Base-by-base conservation (phyloP, 805 yeast genomes). In the Lachancea cidri region DNA sequence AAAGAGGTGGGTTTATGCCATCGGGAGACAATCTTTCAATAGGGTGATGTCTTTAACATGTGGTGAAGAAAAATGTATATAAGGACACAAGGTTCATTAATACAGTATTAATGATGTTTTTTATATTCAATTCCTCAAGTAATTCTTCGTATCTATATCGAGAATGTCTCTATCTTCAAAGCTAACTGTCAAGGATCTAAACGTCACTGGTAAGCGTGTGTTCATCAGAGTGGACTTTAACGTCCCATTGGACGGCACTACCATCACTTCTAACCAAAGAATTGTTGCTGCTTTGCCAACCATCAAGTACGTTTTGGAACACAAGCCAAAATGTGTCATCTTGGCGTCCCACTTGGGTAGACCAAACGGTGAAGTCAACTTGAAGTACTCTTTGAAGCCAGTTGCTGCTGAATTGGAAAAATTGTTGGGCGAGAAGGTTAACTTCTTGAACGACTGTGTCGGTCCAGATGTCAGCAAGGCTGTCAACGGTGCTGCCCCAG, bases 241-340 rank as follows among this genome's bases (percentile, higher is more conserved):
- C 73, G 95, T 85, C 53, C 95, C 95, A 66, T 81, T 93, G 59
- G 98, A 93, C 65, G 98, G 97, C 57, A 79, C 77, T 62, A 89
- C 82, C 66, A 93, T 93, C 77, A 94, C 99, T 74, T 93, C 94
- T 81, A 94, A 93, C 77, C 98, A 93, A 76, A 84, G 99, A 75
- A 93, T 93, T 64, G 98, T 89, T 60, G 99, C 98, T 67, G 98
- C 99, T 55, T 73, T 94, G 60, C 99, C 99, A 69, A 91, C 99
- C 57, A 93, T 93, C 74, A 70, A 94, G 72, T 93, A 91, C 68
- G 97, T 91, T 41, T 73, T 85, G 66, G 91, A 86, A 65, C 83
- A 91, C 55, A 78, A 84, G 62, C 96, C 99, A 65, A 87, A 83
- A 77, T 86, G 80, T 54, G 82, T 93, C 54, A 74, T 93, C 55